phyloP scores from a whole-genome alignment of 2,329 filamentous ascomycete species.

The Achaetomium macrosporum region DNA sequence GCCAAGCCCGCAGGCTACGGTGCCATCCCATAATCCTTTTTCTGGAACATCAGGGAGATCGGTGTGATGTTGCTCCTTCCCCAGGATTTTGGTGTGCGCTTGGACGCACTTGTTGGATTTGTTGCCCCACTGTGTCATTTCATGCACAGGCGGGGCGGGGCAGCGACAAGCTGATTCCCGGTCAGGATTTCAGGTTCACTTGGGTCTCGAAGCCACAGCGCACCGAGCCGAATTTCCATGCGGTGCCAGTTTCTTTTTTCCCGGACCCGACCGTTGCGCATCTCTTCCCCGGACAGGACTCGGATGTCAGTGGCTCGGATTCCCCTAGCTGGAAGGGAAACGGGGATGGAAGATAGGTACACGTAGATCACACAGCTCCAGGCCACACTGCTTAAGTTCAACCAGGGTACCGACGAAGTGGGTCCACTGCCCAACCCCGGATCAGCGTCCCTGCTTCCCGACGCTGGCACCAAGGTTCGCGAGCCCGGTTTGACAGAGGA shows the following conservation, averaged over 20 bases:
- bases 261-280: no score
- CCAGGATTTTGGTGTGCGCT: constrained; percentile 11
- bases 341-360: no score
- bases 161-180: no score
- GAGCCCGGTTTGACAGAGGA: not conserved
- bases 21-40: constrained; percentile 13
- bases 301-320: no score
- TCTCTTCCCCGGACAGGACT: not conserved
- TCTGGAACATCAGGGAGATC: constrained; percentile 7
- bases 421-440: constrained; percentile 4
- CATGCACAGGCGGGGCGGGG: not conserved
- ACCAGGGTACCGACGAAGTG: not conserved
- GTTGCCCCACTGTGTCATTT: constrained; percentile 6
- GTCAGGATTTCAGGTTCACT: no score
- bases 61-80: constrained; percentile 1
- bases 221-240: constrained; percentile 6
- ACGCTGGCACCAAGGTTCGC: not conserved
- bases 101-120: not conserved
- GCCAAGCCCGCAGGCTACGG: not conserved
- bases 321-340: no score
- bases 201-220: not conserved
- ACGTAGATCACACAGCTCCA: no score
- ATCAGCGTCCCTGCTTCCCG: constrained; percentile 17
- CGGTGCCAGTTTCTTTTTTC: constrained; percentile 4
- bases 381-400: no score